Evolutionary conservation across 2,329 filamentous ascomycete genomes (phyloP).

Genomic region (Plenodomus tracheiphilus): DNA sequence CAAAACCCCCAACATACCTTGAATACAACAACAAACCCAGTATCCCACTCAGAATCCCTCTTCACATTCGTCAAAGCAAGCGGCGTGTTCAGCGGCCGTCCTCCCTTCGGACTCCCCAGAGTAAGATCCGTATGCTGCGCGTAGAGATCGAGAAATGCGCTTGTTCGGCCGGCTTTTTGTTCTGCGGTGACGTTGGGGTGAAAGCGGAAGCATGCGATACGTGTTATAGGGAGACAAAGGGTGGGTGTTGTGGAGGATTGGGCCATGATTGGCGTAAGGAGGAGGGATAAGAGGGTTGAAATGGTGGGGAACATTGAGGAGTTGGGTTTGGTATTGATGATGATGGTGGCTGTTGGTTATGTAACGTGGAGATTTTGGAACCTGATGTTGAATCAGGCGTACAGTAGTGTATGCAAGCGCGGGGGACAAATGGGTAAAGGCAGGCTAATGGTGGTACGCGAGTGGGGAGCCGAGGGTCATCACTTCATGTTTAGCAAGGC

Average conservation of each 20-base stretch:
- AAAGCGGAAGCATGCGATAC: constrained; percentile 31
- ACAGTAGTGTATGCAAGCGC: neutral
- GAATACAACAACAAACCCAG: constrained; percentile 30
- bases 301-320: neutral
- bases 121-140: constrained; percentile 20
- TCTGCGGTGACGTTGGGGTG: constrained; percentile 12
- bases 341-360: neutral
- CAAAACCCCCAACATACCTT: constrained; percentile 22
- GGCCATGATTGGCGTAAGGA: neutral
- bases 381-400: neutral
- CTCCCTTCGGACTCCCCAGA: constrained; percentile 19
- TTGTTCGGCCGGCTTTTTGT: constrained; percentile 26
- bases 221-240: constrained; percentile 13
- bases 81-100: constrained; percentile 24
- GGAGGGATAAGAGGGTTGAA: neutral
- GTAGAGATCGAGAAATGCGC: constrained; percentile 28
- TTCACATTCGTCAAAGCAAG: constrained; percentile 26
- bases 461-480: constrained; percentile 12
- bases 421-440: neutral
- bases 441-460: constrained; percentile 1
- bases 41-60: constrained; percentile 28
- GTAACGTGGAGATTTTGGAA: neutral
- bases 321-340: neutral
- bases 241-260: constrained; percentile 1
- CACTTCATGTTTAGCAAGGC: too few relatives aligned